Conservation (phyloP, 2,329 filamentous ascomycete genomes). For the Talaromyces sp. region DNA sequence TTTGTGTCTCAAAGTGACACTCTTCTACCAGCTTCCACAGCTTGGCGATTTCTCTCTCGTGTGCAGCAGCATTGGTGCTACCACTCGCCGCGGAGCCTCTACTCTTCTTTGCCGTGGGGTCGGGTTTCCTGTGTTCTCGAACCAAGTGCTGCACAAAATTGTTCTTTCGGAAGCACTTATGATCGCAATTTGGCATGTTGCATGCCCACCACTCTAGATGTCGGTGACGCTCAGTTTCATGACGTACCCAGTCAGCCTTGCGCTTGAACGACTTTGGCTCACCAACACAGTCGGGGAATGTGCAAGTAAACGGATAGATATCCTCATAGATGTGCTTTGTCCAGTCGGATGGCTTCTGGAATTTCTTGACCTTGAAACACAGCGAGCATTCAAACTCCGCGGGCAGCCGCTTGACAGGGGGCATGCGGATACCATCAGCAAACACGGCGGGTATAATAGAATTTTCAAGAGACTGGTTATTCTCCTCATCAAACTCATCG, state of each 20-base stretch:
- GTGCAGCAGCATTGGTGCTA: constrained; percentile 17
- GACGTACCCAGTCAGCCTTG: constrained; percentile 92
- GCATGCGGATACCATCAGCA: constrained; percentile 74
- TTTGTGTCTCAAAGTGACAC: constrained; percentile 68
- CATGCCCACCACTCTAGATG: constrained; percentile 91
- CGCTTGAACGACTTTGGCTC: constrained; percentile 91
- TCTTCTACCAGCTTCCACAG: constrained; percentile 75
- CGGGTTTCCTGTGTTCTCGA: constrained; percentile 80
- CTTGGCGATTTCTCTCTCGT: constrained; percentile 47
- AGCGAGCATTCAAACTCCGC: constrained; percentile 87
- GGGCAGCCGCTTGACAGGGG: constrained; percentile 71
- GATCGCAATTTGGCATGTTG: constrained; percentile 72
- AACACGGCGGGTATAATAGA: constrained; percentile 70
- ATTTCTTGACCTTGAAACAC: constrained; percentile 80
- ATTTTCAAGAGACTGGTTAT: constrained; percentile 64
- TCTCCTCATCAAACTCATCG: constrained; percentile 53
- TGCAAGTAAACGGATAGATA: constrained; percentile 89
- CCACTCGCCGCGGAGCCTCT: constrained; percentile 47
- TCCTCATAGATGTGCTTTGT: constrained; percentile 95
- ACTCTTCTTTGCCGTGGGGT: constrained; percentile 72
- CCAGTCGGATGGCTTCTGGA: constrained; percentile 91
- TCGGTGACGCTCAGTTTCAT: constrained; percentile 87
- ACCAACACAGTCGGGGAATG: constrained; percentile 70
- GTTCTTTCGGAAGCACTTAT: constrained; percentile 81
- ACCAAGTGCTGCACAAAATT: constrained; percentile 93